These are phyloP conservation scores for Haplosporangium sp. DNA, from an alignment of 371 early-diverging fungal genomes.

Conservation along the genomic window DNA sequence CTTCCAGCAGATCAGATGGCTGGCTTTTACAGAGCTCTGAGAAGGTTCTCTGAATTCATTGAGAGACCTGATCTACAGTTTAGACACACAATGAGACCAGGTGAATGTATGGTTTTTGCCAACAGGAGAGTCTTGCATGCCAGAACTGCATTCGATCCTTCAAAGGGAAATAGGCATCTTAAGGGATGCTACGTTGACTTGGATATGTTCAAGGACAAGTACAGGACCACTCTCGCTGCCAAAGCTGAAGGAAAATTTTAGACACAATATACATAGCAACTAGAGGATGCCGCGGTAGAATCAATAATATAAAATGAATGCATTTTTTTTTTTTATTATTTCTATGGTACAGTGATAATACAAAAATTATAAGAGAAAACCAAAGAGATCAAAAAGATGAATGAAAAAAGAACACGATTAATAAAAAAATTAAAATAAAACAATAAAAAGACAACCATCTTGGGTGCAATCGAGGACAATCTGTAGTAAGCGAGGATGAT, in stretches of 20 bases:
- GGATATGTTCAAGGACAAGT: conserved; percentile 83
- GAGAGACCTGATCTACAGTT: conserved; percentile 69
- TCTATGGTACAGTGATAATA: background rate
- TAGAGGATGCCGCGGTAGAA: background rate
- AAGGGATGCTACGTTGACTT: conserved; percentile 86
- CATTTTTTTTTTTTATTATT: background rate
- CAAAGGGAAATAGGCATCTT: conserved; percentile 79
- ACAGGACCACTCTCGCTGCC: conserved; percentile 38
- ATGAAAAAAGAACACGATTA: background rate
- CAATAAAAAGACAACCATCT: background rate
- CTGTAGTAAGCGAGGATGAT: background rate
- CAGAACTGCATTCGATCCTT: conserved; percentile 80
- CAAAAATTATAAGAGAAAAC: background rate
- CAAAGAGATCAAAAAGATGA: background rate
- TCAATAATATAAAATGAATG: background rate
- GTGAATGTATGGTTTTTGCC: conserved; percentile 83
- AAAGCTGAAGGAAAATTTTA: conserved; percentile 29
- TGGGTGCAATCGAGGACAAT: background rate
- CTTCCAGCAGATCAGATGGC: conserved; percentile 59
- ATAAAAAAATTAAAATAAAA: background rate
- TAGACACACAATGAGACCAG: conserved; percentile 75
- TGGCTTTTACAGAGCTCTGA: conserved; percentile 80
- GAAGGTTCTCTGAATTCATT: conserved; percentile 72
- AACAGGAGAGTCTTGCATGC: conserved; percentile 91
- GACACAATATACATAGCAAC: background rate